Base-by-base conservation (phyloP, 345 rosid species). In the Populus ilicifolia region DNA sequence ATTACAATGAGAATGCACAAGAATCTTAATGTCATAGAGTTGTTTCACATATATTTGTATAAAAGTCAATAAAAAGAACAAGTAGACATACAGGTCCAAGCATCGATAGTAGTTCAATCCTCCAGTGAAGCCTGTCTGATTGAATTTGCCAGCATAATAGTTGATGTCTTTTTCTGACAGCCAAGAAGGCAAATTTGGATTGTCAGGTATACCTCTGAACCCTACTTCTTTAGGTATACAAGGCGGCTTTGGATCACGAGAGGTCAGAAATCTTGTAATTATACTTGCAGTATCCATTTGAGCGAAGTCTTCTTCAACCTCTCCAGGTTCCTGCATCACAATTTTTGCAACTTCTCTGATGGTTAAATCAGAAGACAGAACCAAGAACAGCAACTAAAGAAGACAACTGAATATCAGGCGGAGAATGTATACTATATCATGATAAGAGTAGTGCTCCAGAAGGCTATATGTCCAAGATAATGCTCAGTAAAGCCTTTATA, bases 41-140 rank as follows among this genome's bases (percentile, higher is more conserved):
- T 52, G 20, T 6, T 18, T 52, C n/a, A 52, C 59, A 52, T 52
- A 2, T 52, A 52, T 20, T 52, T 52, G n/a, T 52, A 52, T 52
- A 17, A 18, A 52, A 52, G 56, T 5, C 21, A 50, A 6, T 52
- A 52, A 52, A 16, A 46, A 46, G 59, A 52, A 20, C 21, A 18
- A 8, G 9, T 30, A 17, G 74, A 86, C 90, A 48, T 90, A 91
- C 98, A 83, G 78, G 84, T 93, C 79, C 80, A 87, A 3, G 69
- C 92, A 89, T 20, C 97, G 90, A 39, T 94, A 94, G 83, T 91
- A 92, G 88, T 92, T 94, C 78, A 92, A 61, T 69, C 88, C 93
- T 66, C 98, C 98, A 13, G 93, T 87, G 85, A 94, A 94, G 73
- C 98, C 98, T 67, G 82, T 87, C 83, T 90, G 80, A 39, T 79